Conservation (phyloP, 176 grass and related monocot genomes). For the Aegilops longissima region DNA sequence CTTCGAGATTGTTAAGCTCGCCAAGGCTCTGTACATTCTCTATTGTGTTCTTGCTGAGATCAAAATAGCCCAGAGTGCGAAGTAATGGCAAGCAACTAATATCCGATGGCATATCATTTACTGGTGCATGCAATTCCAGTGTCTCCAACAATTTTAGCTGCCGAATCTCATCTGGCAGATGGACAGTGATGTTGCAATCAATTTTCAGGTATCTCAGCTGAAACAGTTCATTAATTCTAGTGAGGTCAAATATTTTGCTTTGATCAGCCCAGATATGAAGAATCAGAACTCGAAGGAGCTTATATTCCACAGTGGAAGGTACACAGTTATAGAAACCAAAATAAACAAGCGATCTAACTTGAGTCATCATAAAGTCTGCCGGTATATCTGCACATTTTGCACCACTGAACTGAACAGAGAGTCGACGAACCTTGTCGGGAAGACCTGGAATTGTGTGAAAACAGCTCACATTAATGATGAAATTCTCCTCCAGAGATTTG, state of each 20-base stretch:
- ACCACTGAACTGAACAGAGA: conserved; percentile 8
- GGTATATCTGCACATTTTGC: not conserved
- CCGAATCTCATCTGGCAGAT: not conserved
- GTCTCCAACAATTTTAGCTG: not conserved
- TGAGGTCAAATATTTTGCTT: not conserved
- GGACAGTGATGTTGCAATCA: not conserved
- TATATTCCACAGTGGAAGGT: not conserved
- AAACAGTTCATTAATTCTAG: not conserved
- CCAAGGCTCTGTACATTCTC: not conserved
- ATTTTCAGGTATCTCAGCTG: conserved; percentile 3
- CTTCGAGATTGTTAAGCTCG: not conserved
- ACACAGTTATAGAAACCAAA: not conserved
- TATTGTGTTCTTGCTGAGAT: not conserved
- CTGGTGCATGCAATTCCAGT: not conserved
- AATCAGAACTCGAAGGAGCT: not conserved
- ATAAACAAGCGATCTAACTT: not conserved
- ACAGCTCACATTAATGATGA: not conserved
- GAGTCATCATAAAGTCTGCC: not conserved
- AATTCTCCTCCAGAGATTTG: conserved; percentile 20
- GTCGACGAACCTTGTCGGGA: not conserved
- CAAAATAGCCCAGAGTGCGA: not conserved
- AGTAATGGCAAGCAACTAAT: not conserved
- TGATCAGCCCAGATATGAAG: not conserved
- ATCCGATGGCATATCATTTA: not conserved
- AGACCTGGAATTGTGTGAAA: not conserved